Evolutionary conservation across 2,329 filamentous ascomycete genomes (phyloP), one percentile per base, ranked within the genome.

Genomic region (Tetracladium maxilliforme): DNA sequence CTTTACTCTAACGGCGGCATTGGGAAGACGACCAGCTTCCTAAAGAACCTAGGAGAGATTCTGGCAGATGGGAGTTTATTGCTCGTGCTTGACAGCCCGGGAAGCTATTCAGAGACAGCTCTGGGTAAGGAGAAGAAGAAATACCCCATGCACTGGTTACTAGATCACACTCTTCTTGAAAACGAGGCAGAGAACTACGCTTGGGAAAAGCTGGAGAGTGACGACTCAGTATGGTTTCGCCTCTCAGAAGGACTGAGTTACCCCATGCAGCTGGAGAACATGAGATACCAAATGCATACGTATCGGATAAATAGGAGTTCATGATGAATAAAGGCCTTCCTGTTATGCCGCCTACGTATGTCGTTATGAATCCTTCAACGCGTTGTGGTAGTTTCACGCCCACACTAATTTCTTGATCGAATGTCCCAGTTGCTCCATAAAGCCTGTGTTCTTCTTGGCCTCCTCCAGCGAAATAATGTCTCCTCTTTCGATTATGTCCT

Each of bases 371-470:
- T n/a, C n/a, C n/a, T n/a, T n/a, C n/a, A n/a, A n/a, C n/a, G n/a
- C n/a, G n/a, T n/a, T n/a, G n/a, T n/a, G n/a, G n/a, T n/a, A n/a
- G n/a, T n/a, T 19, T 19, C 18, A 45, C n/a, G 43, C 44, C 90
- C 90, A 95, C 9, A 98, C 84, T 45, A 95, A 53, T 58, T 82
- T 92, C 67, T 93, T 94, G 40, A 95, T 63, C 30, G 77, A 79
- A 56, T 95, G 84, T 3, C 84, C 82, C 42, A 92, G 52, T 46
- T 87, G 76, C 51, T 94, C 87, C 26, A 95, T 48, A 39, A 92
- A 61, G 0, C 84, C 81, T 0, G 87, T 94, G 32, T 76, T 84
- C 56, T 69, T 79, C 62, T 70, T 87, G 29, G 90, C 90, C 43
- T 94, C 84, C 3, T 70, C 71, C 26, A 92, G 48, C 14, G 74